Base-by-base conservation (phyloP, 2,329 filamentous ascomycete species). In the Fusarium poae region DNA sequence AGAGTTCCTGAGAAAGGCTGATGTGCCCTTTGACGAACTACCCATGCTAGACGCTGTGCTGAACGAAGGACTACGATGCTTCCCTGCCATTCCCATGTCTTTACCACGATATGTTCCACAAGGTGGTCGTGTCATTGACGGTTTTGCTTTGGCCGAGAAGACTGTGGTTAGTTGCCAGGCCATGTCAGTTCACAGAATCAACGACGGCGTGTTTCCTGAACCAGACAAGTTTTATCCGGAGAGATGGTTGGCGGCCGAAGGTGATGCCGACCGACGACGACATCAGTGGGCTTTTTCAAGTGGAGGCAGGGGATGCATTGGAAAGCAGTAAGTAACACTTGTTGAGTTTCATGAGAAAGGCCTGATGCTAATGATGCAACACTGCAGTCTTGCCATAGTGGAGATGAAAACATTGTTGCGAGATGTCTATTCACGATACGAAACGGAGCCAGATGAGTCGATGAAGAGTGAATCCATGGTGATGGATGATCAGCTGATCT, bases 181-280 rank as follows among this genome's bases (percentile, higher is more conserved):
- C 1, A 87, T 84, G 72, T 89, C 87, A 13, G 81, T 89, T 34
- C 86, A 90, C 67, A 83, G 85, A 21, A 80, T 88, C 57, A 85
- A 90, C 67, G 76, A 80, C 13, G 84, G 89, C 57, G 90, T 93
- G 2, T 98, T 97, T 76, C 89, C 91, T 1, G 86, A 94, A 43
- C 91, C 94, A 0, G 91, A 97, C 63, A 80, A 78, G 8, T 97
- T 94, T 75, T 84, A 90, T 51, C 94, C 94, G 0, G 92, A 95
- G 58, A 86, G 95, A 70, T 97, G 94, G 94, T 86, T 97, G 68
- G 88, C 85, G 18, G 84, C 86, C 11, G 85, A 90, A 45, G 93
- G 92, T 3, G 92, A 95, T 72, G 85, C 91, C 62, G 91, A 95
- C 72, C 83, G 88, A 59, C 86, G 86, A 70, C 81, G 86, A 43